Base-by-base conservation (phyloP, 192 early-diverging fungal species). In the Coemansia sp. region DNA sequence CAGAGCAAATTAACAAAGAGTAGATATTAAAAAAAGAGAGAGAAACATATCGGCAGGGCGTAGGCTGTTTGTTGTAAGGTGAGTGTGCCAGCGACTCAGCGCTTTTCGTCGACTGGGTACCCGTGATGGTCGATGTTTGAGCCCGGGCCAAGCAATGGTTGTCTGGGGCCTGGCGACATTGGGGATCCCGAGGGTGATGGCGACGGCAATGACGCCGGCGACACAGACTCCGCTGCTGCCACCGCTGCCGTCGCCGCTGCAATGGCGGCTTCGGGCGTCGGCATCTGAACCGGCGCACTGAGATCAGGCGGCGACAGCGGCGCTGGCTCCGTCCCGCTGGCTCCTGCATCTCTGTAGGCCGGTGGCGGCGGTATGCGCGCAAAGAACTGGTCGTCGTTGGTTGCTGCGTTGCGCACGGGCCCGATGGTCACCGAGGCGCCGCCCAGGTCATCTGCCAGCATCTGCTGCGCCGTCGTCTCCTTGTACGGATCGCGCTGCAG, bases 401-500 rank as follows among this genome's bases (percentile, higher is more conserved):
- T 17, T 30, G 15, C 41, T 14, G 34, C 26, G 14, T 17, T 20
- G 44, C 13, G 25, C 38, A 17, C 39, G 53, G 18, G 9, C 32
- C 8, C n/a, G n/a, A 18, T 20, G 14, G 58, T 48, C 23, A 51
- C 23, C 32, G 58, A 37, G 13, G 58, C 58, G 25, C 58, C 58
- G 7, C 58, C 58, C 32, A 60, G 23, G 10, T 46, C 50, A 14
- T 46, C 20, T 9, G 50, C 50, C 5, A 60, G 44, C 9, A 60
- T 23, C 11, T 53, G 26, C 34, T 60, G 58, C 8, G 50, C 58
- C 20, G 35, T 34, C 13, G 58, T 40, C 22, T 53, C 50, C 43
- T 32, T 33, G 50, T 53, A 60, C 22, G 58, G 58, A 28, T 60
- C 58, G 8, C 47, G 23, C 18, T 41, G 34, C 20, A 28, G 38